phyloP scores from a whole-genome alignment of 306 rosid species.

The Begonia masoniana region DNA sequence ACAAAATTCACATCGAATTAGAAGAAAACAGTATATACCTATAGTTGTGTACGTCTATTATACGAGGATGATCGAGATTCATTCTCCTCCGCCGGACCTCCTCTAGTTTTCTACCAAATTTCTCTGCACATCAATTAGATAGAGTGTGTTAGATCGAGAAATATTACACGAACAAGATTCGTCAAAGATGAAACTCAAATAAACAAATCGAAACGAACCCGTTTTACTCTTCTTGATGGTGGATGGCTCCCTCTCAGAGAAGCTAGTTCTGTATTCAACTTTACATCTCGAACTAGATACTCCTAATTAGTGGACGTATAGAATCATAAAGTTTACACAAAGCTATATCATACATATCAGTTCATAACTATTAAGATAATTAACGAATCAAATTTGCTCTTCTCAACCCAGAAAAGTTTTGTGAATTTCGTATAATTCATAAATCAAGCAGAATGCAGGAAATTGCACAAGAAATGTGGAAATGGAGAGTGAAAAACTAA shows the following conservation, averaged over 20 bases:
- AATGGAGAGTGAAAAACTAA: conserved; percentile 13
- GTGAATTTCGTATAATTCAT: too few species aligned
- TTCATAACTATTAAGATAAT: not conserved
- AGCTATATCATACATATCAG: not conserved
- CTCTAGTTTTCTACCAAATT: conserved; percentile 49
- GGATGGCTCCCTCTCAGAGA: conserved; percentile 72
- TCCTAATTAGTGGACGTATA: conserved; percentile 8
- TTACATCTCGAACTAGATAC: conserved; percentile 49
- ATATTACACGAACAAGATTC: not conserved
- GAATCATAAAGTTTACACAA: conserved; percentile 1
- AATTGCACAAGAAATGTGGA: not conserved
- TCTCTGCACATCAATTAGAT: conserved; percentile 45
- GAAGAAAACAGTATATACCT: conserved; percentile 27
- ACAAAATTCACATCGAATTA: conserved; percentile 6
- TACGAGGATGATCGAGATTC: conserved; percentile 94
- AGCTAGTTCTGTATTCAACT: conserved; percentile 61
- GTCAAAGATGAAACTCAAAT: not conserved
- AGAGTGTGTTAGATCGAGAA: not conserved
- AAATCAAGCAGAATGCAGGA: too few species aligned
- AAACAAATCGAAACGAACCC: conserved; percentile 22
- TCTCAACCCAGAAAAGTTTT: not conserved
- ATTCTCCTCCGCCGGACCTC: conserved; percentile 57
- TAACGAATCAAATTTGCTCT: not conserved
- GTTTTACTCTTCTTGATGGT: conserved; percentile 78
- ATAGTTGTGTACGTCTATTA: conserved; percentile 84